Percentiles rank a stretch among this genome's conserved stretches.
Evolutionary conservation across 495 filamentous ascomycete genomes (phyloP).

Genomic region (Penicillium atrosanguineum): DNA sequence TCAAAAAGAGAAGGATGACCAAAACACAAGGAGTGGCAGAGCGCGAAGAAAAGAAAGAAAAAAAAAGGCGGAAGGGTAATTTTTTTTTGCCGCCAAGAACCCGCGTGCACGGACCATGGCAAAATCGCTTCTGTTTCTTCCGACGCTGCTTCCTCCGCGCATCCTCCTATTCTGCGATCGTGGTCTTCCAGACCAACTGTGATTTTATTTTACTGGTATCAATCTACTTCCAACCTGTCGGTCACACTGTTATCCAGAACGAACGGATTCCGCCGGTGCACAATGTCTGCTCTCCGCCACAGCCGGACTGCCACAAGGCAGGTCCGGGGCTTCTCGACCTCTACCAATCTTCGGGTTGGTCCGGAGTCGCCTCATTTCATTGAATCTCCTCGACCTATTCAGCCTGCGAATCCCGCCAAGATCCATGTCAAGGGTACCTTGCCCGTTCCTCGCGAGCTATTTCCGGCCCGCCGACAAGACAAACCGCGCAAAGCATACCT

Average conservation of each 20-base stretch:
- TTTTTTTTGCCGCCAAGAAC: constrained; percentile 41
- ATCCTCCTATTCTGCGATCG: constrained; percentile 10
- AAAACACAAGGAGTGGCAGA: constrained; percentile 34
- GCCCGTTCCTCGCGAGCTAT: constrained; percentile 66
- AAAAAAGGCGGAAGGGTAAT: constrained; percentile 27
- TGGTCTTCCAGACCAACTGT: constrained; percentile 2
- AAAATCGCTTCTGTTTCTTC: constrained; percentile 48
- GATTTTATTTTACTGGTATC: background rate
- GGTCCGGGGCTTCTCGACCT: constrained; percentile 44
- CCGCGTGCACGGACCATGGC: constrained; percentile 40
- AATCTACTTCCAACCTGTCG: background rate
- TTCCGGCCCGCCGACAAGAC: constrained; percentile 47
- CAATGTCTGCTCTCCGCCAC: constrained; percentile 42
- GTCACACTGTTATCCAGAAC: background rate
- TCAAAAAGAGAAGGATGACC: constrained; percentile 30
- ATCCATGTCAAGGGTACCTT: constrained; percentile 66
- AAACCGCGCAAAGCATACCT: constrained; percentile 57
- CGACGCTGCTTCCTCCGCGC: constrained; percentile 16
- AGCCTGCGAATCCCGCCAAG: constrained; percentile 44
- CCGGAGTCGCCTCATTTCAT: constrained; percentile 76
- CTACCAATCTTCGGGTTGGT: constrained; percentile 38
- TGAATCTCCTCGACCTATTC: constrained; percentile 56
- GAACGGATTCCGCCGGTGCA: constrained; percentile 8
- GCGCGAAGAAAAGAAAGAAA: constrained; percentile 33
- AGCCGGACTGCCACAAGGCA: constrained; percentile 44